A percentile compares a stretch with the other conserved stretches of the same genome.
Conservation (phyloP, 129 eudicot species). For the Helichrysum umbraculigerum region DNA sequence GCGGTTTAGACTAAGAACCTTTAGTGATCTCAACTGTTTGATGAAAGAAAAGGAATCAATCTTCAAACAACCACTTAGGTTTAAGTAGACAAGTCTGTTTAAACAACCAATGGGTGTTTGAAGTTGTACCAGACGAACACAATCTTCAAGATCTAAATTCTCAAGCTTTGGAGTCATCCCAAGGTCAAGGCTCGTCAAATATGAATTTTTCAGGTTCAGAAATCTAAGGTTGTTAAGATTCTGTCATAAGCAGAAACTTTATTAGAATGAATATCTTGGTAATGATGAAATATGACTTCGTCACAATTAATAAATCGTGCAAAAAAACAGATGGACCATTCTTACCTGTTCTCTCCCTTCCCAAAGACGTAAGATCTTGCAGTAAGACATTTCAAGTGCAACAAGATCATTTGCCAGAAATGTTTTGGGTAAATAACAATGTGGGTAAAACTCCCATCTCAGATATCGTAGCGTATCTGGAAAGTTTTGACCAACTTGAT, state of each 20-base stretch:
- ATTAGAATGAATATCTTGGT: too few relatives aligned
- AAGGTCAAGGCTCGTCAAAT: neutral
- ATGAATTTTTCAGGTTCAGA: neutral
- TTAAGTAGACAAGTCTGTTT: neutral
- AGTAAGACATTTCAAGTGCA: conserved; percentile 1
- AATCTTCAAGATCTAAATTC: conserved; percentile 5
- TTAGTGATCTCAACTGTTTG: neutral
- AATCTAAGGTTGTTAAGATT: neutral
- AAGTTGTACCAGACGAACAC: neutral
- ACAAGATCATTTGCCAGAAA: neutral
- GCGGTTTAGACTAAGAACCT: neutral
- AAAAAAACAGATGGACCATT: too few relatives aligned
- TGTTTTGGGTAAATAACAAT: neutral
- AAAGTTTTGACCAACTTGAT: neutral
- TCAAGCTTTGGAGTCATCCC: neutral
- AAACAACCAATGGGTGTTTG: neutral
- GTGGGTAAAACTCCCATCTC: neutral
- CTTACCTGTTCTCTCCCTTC: too few relatives aligned
- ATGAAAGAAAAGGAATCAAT: neutral
- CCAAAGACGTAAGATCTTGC: conserved; percentile 1
- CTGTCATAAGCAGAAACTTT: neutral
- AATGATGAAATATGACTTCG: too few relatives aligned
- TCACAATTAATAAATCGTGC: too few relatives aligned
- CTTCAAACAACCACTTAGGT: neutral
- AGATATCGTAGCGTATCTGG: neutral